A percentile compares a stretch with the other conserved stretches of the same genome.
These are phyloP conservation scores for Aspergillus fructus DNA, from an alignment of 2,329 filamentous ascomycete genomes.

Conservation along the genomic window DNA sequence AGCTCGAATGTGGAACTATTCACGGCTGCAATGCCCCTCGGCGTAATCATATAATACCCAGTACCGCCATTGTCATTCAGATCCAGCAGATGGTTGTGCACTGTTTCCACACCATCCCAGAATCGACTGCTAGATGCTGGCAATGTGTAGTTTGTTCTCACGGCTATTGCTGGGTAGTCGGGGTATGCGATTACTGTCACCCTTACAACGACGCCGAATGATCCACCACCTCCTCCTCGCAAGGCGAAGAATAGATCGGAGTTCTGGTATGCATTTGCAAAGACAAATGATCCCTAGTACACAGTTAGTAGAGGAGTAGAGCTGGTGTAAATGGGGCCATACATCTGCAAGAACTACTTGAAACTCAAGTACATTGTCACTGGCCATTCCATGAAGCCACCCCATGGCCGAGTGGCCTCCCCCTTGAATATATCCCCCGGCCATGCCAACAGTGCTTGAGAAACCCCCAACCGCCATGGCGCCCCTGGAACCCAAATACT, in stretches of 20 bases:
- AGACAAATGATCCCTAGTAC: neutral
- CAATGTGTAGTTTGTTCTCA: neutral
- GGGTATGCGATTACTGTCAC: neutral
- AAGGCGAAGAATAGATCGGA: neutral
- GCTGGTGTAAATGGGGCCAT: neutral
- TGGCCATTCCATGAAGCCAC: slow-evolving; percentile 26
- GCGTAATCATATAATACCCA: neutral
- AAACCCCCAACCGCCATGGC: slow-evolving; percentile 26
- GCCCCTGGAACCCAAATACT: slow-evolving; percentile 25
- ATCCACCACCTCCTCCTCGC: neutral
- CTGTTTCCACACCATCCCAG: neutral
- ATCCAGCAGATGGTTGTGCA: neutral
- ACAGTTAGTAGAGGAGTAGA: neutral
- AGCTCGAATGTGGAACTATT: neutral
- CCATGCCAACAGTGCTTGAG: slow-evolving; percentile 17
- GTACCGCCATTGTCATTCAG: no score
- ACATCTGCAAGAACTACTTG: neutral
- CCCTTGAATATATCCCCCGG: slow-evolving; percentile 29
- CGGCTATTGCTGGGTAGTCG: neutral
- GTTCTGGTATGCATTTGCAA: neutral
- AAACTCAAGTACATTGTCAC: neutral
- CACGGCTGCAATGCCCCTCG: neutral
- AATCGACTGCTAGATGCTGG: neutral
- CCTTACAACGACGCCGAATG: neutral
- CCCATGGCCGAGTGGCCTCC: slow-evolving; percentile 31